These are phyloP conservation scores for Fibroporia radiculosa DNA, from an alignment of 768 basidiomycete genomes.

Conservation along the genomic window DNA sequence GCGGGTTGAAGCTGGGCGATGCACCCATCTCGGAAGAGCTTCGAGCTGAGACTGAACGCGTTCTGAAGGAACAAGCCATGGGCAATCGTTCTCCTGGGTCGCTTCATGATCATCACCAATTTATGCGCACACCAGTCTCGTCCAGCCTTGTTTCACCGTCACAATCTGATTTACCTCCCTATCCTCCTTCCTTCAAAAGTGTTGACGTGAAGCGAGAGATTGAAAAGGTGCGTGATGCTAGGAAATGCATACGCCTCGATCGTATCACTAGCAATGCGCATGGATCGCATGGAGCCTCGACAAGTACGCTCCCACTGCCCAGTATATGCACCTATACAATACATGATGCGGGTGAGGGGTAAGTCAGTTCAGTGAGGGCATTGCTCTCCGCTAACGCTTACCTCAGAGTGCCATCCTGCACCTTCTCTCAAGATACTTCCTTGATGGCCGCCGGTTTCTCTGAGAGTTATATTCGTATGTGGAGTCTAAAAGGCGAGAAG, in stretches of 20 bases:
- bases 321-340: constrained; percentile 94
- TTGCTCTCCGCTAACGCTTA: not conserved
- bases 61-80: constrained; percentile 75
- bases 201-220: constrained; percentile 90
- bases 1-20: constrained; percentile 80
- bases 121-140: not conserved
- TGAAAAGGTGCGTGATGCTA: constrained; percentile 77
- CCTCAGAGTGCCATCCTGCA: constrained; percentile 70
- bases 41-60: constrained; percentile 70
- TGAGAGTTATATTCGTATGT: constrained; percentile 91
- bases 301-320: constrained; percentile 55
- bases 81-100: constrained; percentile 60
- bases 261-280: constrained; percentile 51
- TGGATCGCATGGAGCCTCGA: constrained; percentile 24
- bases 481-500: constrained; percentile 92
- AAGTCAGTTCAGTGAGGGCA: constrained; percentile 21
- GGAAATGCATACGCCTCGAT: constrained; percentile 89
- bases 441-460: constrained; percentile 92
- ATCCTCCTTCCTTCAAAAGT: constrained; percentile 75
- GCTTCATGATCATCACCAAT: constrained; percentile 46
- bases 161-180: constrained; percentile 74
- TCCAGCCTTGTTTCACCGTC: constrained; percentile 16
- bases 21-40: constrained; percentile 75
- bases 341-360: constrained; percentile 96
- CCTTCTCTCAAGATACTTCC: constrained; percentile 87